phyloP scores from a whole-genome alignment of 805 yeast species.

The Spathaspora gorwiae region DNA sequence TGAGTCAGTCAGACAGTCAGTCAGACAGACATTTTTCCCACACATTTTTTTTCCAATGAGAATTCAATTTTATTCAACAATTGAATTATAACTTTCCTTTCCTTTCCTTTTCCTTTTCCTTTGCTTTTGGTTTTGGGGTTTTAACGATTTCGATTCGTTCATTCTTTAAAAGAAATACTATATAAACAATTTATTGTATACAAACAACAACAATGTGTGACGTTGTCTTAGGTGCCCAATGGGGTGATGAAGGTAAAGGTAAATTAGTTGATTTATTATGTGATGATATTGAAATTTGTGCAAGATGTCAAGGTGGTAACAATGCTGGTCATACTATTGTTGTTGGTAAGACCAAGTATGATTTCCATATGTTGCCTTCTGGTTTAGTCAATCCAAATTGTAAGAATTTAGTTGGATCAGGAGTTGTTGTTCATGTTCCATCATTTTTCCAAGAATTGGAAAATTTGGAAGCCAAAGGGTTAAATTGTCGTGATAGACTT shows the following conservation, averaged over 20 bases:
- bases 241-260: constrained; percentile 99
- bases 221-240: constrained; percentile 96
- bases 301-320: constrained; percentile 98
- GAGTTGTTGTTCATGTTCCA: constrained; percentile 94
- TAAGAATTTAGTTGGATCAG: constrained; percentile 85
- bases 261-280: constrained; percentile 93
- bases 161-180: constrained; percentile 3
- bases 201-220: constrained; percentile 51
- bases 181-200: background rate
- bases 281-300: constrained; percentile 93
- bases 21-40: no score
- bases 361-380: constrained; percentile 98
- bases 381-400: constrained; percentile 96
- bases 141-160: constrained; percentile 15
- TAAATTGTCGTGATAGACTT: constrained; percentile 68
- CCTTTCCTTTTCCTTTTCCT: constrained; percentile 2
- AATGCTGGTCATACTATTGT: constrained; percentile 99
- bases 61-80: background rate
- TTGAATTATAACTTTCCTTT: background rate
- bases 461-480: constrained; percentile 76
- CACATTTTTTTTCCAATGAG: background rate
- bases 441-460: constrained; percentile 85
- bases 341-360: constrained; percentile 82
- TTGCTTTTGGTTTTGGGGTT: constrained; percentile 4
- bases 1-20: no score